Percentiles rank a stretch among this genome's conserved stretches.
phyloP scores from a whole-genome alignment of 148 eudicot species.

The Camellia granthamiana region DNA sequence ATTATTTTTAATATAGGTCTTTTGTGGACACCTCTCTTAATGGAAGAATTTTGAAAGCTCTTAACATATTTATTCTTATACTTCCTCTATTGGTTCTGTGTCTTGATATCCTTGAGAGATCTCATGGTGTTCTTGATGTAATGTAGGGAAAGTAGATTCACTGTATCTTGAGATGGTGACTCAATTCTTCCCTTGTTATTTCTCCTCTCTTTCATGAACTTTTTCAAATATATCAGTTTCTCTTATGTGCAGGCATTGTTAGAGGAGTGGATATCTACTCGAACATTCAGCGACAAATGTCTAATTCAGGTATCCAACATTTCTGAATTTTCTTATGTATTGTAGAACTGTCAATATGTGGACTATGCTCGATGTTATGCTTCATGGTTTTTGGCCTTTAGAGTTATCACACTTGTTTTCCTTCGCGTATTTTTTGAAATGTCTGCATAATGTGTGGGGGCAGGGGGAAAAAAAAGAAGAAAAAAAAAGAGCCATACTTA shows the following conservation, averaged over 20 bases:
- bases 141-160: background rate
- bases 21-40: background rate
- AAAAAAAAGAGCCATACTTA: background rate
- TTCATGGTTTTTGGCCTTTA: background rate
- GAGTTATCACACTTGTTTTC: background rate
- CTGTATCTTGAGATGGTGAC: background rate
- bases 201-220: background rate
- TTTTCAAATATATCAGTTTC: background rate
- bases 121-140: background rate
- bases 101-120: background rate
- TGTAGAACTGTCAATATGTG: slow-evolving; percentile 10
- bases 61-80: background rate
- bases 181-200: background rate
- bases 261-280: slow-evolving; percentile 96
- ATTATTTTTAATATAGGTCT: background rate
- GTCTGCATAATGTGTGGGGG: background rate
- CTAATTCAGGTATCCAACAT: slow-evolving; percentile 48
- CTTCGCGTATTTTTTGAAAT: background rate
- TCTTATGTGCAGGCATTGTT: slow-evolving; percentile 68
- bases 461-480: background rate
- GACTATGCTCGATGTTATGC: background rate
- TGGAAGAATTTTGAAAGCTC: background rate
- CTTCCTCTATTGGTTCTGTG: background rate
- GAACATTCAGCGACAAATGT: slow-evolving; percentile 62
- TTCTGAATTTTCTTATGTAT: background rate